Percentiles rank a stretch among this genome's conserved stretches.
Evolutionary conservation across 148 eudicot species (phyloP).

Genomic region (Vaccinium corymbosum): DNA sequence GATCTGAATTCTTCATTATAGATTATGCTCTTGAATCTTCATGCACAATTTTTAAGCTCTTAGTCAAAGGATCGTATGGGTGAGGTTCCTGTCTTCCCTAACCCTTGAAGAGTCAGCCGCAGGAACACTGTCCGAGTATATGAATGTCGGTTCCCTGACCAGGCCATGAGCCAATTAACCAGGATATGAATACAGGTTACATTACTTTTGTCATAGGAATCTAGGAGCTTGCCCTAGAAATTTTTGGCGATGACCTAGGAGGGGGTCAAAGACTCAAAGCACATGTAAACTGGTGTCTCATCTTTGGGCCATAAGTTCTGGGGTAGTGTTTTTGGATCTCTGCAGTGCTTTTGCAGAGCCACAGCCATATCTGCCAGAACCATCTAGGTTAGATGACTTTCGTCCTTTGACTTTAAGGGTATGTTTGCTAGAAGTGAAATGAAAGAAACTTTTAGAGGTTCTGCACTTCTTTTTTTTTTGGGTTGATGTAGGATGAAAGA

Average conservation of each 20-base stretch:
- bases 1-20: no score
- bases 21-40: no score
- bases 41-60: background rate
- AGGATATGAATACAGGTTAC: no score
- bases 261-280: background rate
- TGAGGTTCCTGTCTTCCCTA: constrained; percentile 1
- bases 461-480: background rate
- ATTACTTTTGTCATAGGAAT: background rate
- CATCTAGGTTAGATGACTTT: constrained; percentile 6
- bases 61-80: background rate
- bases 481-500: background rate
- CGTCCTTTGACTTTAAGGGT: background rate
- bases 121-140: constrained; percentile 3
- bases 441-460: background rate
- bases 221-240: background rate
- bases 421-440: background rate
- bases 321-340: constrained; percentile 3
- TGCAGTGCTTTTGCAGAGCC: background rate
- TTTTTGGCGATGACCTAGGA: background rate
- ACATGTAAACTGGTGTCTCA: background rate
- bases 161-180: background rate
- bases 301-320: background rate
- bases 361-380: background rate
- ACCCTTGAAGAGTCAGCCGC: background rate
- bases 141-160: background rate